Conservation (phyloP, 2,329 filamentous ascomycete genomes). For the Amauroascus niger region DNA sequence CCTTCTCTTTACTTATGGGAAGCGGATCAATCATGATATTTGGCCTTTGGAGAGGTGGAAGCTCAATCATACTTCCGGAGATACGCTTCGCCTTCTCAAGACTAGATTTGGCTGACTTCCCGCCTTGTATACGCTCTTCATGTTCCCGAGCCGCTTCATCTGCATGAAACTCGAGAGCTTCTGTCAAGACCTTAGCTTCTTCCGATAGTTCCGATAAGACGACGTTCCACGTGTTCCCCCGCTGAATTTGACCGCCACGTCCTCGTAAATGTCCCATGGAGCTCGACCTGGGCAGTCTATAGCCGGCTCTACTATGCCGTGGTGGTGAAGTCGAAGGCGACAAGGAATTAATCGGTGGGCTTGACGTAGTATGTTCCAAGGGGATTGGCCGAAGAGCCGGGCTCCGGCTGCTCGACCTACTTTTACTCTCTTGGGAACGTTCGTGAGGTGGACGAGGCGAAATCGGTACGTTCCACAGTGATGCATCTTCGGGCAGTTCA, state of each 20-base stretch:
- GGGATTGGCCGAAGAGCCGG: slow-evolving; percentile 35
- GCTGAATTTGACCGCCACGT: slow-evolving; percentile 29
- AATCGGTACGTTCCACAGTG: slow-evolving; percentile 43
- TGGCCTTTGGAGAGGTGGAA: slow-evolving; percentile 53
- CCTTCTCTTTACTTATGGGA: slow-evolving; percentile 57
- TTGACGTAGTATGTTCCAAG: slow-evolving; percentile 31
- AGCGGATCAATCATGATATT: slow-evolving; percentile 58
- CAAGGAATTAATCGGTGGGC: slow-evolving; percentile 21
- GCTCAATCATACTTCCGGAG: slow-evolving; percentile 36
- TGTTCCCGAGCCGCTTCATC: slow-evolving; percentile 39
- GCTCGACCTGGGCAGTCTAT: slow-evolving; percentile 29
- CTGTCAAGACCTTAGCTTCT: slow-evolving; percentile 51
- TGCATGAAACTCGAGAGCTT: slow-evolving; percentile 50
- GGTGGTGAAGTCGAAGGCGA: slow-evolving; percentile 27
- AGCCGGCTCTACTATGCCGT: slow-evolving; percentile 18
- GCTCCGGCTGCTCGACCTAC: slow-evolving; percentile 35
- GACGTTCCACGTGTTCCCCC: slow-evolving; percentile 51
- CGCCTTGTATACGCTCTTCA: slow-evolving; percentile 41
- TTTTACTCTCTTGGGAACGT: slow-evolving; percentile 23
- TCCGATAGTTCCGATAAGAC: slow-evolving; percentile 49
- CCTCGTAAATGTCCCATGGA: slow-evolving; percentile 24
- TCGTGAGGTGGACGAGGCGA: slow-evolving; percentile 38
- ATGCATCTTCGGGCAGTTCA: slow-evolving; percentile 42
- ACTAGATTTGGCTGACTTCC: slow-evolving; percentile 31
- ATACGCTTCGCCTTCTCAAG: slow-evolving; percentile 29